Evolutionary conservation across 495 filamentous ascomycete genomes (phyloP).

Genomic region (Terfezia claveryi): DNA sequence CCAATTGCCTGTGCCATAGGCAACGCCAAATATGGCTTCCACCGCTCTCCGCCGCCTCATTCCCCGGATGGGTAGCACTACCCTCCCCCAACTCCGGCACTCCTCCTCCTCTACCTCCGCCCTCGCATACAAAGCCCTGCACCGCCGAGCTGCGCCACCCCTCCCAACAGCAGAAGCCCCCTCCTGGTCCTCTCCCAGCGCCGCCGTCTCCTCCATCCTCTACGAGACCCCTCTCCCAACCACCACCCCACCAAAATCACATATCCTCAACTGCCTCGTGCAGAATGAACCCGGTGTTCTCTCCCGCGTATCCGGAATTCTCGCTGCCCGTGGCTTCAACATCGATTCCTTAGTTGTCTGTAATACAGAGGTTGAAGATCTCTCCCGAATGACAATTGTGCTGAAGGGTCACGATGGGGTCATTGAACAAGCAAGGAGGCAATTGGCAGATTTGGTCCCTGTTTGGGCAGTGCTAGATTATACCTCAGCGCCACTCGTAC

Average conservation of each 20-base stretch:
- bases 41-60: conserved; percentile 1
- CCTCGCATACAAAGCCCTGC: conserved; percentile 91
- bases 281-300: conserved; percentile 97
- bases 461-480: conserved; percentile 98
- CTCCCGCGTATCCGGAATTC: conserved; percentile 85
- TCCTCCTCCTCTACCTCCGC: conserved; percentile 63
- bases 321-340: conserved; percentile 93
- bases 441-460: conserved; percentile 88
- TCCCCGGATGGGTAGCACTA: background rate
- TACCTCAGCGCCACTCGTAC: conserved; percentile 76
- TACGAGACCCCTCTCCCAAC: conserved; percentile 89
- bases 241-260: conserved; percentile 64
- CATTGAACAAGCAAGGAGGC: conserved; percentile 86
- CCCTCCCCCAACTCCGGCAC: conserved; percentile 7
- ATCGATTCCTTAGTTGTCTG: conserved; percentile 96
- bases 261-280: conserved; percentile 92
- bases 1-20: too few species aligned
- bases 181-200: conserved; percentile 66
- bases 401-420: conserved; percentile 89
- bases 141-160: conserved; percentile 60
- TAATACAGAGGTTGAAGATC: conserved; percentile 90
- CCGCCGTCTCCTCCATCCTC: conserved; percentile 90
- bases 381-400: conserved; percentile 97
- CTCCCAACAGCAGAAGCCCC: conserved; percentile 60
- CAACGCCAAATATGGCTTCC: too few species aligned